phyloP scores from a whole-genome alignment of 2,329 filamentous ascomycete species.

The Xylariaceae sp. region DNA sequence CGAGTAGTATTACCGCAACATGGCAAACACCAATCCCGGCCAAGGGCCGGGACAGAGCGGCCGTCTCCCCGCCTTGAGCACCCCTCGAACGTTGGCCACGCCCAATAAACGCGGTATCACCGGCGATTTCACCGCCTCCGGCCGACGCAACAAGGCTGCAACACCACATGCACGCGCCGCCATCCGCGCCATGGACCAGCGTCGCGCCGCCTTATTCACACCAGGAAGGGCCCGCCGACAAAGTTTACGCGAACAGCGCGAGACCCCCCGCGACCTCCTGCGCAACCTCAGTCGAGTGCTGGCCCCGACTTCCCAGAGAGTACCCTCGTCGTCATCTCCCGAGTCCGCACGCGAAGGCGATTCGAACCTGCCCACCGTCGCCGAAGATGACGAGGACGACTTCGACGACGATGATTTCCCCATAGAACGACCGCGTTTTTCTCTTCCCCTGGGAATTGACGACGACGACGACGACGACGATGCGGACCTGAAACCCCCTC shows the following conservation, averaged over 20 bases:
- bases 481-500: conserved; percentile 45
- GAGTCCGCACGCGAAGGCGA: conserved; percentile 33
- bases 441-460: conserved; percentile 47
- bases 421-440: conserved; percentile 47
- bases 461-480: conserved; percentile 45
- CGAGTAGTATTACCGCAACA: conserved; percentile 3
- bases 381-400: conserved; percentile 32
- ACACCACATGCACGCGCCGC: conserved; percentile 60
- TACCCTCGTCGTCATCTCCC: conserved; percentile 41
- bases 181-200: conserved; percentile 52
- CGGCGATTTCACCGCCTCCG: conserved; percentile 43
- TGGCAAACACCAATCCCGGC: conserved; percentile 12
- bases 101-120: conserved; percentile 32
- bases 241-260: conserved; percentile 49
- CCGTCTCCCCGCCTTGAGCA: conserved; percentile 25
- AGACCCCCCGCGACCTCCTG: conserved; percentile 33
- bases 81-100: conserved; percentile 28
- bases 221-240: conserved; percentile 54
- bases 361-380: conserved; percentile 25
- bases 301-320: conserved; percentile 43
- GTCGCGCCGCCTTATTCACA: conserved; percentile 55
- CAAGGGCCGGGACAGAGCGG: conserved; percentile 8
- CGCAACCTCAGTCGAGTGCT: conserved; percentile 51
- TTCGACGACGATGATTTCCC: conserved; percentile 47
- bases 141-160: conserved; percentile 38